phyloP scores from a whole-genome alignment of 2,329 filamentous ascomycete genomes.

The Botrytis deweyae region DNA sequence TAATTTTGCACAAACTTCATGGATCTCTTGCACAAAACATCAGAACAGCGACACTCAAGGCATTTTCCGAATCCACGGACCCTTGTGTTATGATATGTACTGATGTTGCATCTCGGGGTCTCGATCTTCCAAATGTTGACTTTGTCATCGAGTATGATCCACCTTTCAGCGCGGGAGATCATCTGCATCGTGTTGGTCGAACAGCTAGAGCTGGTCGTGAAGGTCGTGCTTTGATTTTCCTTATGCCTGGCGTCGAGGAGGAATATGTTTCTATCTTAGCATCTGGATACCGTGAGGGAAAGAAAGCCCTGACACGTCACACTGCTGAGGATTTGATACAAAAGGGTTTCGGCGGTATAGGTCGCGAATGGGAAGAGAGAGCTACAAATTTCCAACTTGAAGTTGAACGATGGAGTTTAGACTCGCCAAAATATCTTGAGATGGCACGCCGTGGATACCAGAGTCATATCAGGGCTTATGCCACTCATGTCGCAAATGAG shows the following conservation, averaged over 20 bases:
- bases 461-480: constrained; percentile 90
- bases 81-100: constrained; percentile 88
- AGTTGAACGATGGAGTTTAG: constrained; percentile 63
- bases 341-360: constrained; percentile 58
- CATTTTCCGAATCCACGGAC: constrained; percentile 71
- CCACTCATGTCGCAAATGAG: constrained; percentile 86
- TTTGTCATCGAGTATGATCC: constrained; percentile 95
- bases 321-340: constrained; percentile 66
- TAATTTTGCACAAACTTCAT: constrained; percentile 84
- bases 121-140: constrained; percentile 93
- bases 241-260: constrained; percentile 88
- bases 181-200: constrained; percentile 90
- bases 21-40: constrained; percentile 86
- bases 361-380: constrained; percentile 60
- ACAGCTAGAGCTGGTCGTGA: constrained; percentile 90
- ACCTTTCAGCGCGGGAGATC: constrained; percentile 88
- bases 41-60: constrained; percentile 79
- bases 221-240: constrained; percentile 83
- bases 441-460: constrained; percentile 83
- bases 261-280: constrained; percentile 69
- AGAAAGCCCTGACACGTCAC: constrained; percentile 63
- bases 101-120: constrained; percentile 90
- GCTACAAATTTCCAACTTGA: constrained; percentile 68
- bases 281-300: constrained; percentile 46
- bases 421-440: constrained; percentile 69